Percentiles rank a stretch among this genome's conserved stretches.
Evolutionary conservation across 1,139 yeast genomes (phyloP).

Genomic region (Scheffersomyces cryptocercus): DNA sequence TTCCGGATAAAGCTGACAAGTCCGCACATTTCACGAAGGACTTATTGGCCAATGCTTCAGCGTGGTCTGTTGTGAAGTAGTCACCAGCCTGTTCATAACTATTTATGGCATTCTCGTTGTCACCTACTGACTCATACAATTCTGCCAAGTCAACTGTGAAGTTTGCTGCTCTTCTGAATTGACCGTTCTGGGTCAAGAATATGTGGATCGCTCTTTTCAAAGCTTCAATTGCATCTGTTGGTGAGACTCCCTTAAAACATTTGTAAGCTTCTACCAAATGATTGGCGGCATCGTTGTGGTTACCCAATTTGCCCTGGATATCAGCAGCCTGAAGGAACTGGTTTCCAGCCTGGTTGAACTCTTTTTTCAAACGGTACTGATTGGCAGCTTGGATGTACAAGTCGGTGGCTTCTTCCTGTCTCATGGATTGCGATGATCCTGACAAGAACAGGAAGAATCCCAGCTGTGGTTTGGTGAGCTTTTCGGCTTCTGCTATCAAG

Average conservation of each 20-base stretch:
- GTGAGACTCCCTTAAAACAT: slow-evolving; percentile 71
- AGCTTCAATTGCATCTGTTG: slow-evolving; percentile 77
- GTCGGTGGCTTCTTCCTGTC: slow-evolving; percentile 91
- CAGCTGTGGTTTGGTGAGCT: slow-evolving; percentile 58
- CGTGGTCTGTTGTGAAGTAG: slow-evolving; percentile 92
- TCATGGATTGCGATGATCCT: slow-evolving; percentile 64
- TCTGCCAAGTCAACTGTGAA: slow-evolving; percentile 90
- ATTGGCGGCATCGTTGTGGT: slow-evolving; percentile 90
- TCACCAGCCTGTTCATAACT: slow-evolving; percentile 95
- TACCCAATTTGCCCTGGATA: slow-evolving; percentile 70
- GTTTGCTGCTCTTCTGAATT: slow-evolving; percentile 94
- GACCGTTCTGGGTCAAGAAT: slow-evolving; percentile 83
- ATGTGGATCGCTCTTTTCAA: slow-evolving; percentile 76
- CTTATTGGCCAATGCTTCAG: slow-evolving; percentile 87
- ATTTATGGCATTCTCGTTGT: slow-evolving; percentile 65
- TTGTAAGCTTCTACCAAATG: slow-evolving; percentile 90
- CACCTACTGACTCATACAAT: slow-evolving; percentile 73
- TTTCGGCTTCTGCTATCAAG: slow-evolving; percentile 47
- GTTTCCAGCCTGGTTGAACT: slow-evolving; percentile 71
- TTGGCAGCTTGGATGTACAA: slow-evolving; percentile 90
- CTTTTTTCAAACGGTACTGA: slow-evolving; percentile 73
- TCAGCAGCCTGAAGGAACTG: slow-evolving; percentile 86
- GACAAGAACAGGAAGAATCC: slow-evolving; percentile 75
- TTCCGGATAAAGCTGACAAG: slow-evolving; percentile 71
- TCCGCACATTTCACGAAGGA: slow-evolving; percentile 91